These are phyloP conservation scores for Lachancea sp. DNA, from an alignment of 805 yeast genomes.

Conservation along the genomic window DNA sequence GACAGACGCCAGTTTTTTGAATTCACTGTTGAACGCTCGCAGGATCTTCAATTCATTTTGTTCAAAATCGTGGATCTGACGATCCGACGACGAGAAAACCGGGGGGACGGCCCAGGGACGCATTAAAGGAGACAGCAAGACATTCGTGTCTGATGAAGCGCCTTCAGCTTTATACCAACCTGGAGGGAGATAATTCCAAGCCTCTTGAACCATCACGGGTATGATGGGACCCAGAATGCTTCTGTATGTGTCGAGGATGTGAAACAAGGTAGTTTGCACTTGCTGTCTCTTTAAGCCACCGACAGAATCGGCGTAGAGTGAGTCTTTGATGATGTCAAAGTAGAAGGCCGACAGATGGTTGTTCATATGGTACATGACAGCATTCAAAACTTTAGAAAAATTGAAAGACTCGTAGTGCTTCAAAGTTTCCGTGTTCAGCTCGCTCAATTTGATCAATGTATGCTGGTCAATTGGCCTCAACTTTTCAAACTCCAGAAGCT, in stretches of 20 bases:
- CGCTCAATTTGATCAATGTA: slow-evolving; percentile 48
- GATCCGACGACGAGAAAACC: neutral
- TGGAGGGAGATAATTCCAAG: slow-evolving; percentile 57
- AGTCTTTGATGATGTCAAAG: slow-evolving; percentile 81
- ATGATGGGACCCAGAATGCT: slow-evolving; percentile 70
- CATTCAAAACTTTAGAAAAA: slow-evolving; percentile 64
- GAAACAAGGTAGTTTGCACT: slow-evolving; percentile 59
- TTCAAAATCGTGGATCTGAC: slow-evolving; percentile 11
- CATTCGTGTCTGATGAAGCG: slow-evolving; percentile 2
- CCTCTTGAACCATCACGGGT: slow-evolving; percentile 84
- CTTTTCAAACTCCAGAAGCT: slow-evolving; percentile 35
- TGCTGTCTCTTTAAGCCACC: slow-evolving; percentile 34
- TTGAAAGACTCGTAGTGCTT: slow-evolving; percentile 50
- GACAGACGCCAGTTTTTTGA: slow-evolving; percentile 17
- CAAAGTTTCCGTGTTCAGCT: slow-evolving; percentile 39
- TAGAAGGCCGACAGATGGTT: slow-evolving; percentile 73
- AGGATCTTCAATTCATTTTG: slow-evolving; percentile 16
- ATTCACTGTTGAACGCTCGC: slow-evolving; percentile 16
- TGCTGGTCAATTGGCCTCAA: slow-evolving; percentile 52
- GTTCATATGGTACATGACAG: slow-evolving; percentile 65
- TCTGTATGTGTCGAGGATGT: slow-evolving; percentile 55
- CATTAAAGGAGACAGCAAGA: slow-evolving; percentile 15
- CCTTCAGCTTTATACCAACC: slow-evolving; percentile 16
- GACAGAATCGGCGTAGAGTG: slow-evolving; percentile 62
- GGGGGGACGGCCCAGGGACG: slow-evolving; percentile 6